Evolutionary conservation across 2,329 filamentous ascomycete species (phyloP).

Genomic region (Xylariaceae sp.): DNA sequence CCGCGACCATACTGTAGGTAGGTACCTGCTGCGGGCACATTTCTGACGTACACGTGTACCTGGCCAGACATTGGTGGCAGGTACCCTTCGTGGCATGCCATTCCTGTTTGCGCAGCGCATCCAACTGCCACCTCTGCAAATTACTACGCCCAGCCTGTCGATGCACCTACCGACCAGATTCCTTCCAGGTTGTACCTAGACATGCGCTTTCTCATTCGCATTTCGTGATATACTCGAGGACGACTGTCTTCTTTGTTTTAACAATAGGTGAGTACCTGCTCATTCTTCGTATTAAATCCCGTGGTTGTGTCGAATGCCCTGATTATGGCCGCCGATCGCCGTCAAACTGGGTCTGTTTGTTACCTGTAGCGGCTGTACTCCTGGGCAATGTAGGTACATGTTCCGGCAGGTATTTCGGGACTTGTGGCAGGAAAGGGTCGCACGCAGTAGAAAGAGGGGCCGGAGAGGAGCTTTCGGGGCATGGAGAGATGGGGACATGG

Average conservation of each 20-base stretch:
- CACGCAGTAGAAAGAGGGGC: constrained; percentile 4
- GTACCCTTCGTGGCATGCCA: not conserved
- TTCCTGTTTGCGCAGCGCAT: not conserved
- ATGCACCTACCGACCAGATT: too few relatives aligned
- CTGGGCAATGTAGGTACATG: not conserved
- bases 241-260: too few relatives aligned
- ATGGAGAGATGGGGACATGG: not conserved
- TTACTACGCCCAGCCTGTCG: too few relatives aligned
- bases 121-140: too few relatives aligned
- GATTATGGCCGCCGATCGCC: too few relatives aligned
- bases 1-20: not conserved
- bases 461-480: not conserved
- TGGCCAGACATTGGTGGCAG: not conserved
- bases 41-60: not conserved
- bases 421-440: not conserved
- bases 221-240: too few relatives aligned
- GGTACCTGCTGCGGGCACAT: not conserved
- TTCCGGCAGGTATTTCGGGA: not conserved
- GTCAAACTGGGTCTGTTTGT: not conserved
- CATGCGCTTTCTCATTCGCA: too few relatives aligned
- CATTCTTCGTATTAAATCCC: too few relatives aligned
- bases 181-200: too few relatives aligned
- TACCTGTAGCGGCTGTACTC: not conserved
- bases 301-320: too few relatives aligned
- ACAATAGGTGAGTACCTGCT: too few relatives aligned